These are phyloP conservation scores for Kazachstania martiniae DNA, from an alignment of 805 yeast species.

Conservation along the genomic window DNA sequence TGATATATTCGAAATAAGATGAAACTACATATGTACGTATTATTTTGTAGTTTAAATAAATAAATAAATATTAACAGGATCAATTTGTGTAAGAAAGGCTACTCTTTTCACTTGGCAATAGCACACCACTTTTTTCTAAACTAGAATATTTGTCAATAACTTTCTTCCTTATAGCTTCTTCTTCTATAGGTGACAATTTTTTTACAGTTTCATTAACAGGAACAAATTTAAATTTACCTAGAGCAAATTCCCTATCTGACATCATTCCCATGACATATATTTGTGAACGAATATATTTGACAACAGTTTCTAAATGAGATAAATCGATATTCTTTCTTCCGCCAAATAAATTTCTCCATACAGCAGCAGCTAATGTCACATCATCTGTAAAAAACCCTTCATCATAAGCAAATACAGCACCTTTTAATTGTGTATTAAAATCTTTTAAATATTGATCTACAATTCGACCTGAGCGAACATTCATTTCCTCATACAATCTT, in stretches of 20 bases:
- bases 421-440: conserved; percentile 82
- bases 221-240: conserved; percentile 78
- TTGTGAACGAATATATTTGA: conserved; percentile 85
- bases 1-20: no score
- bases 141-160: conserved; percentile 46
- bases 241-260: conserved; percentile 87
- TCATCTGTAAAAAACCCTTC: conserved; percentile 81
- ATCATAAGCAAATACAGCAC: conserved; percentile 82
- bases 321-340: conserved; percentile 74
- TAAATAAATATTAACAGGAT: conserved; percentile 2
- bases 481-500: conserved; percentile 77
- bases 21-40: no score
- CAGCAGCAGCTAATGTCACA: conserved; percentile 62
- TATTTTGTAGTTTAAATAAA: no score
- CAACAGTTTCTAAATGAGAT: conserved; percentile 75
- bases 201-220: conserved; percentile 72
- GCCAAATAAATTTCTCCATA: conserved; percentile 87
- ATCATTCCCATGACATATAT: conserved; percentile 75
- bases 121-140: conserved; percentile 31
- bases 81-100: conserved; percentile 39
- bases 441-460: conserved; percentile 83
- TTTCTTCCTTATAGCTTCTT: conserved; percentile 37
- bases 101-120: conserved; percentile 53
- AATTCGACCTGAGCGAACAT: conserved; percentile 67
- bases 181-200: conserved; percentile 59